phyloP scores from a whole-genome alignment of 371 early-diverging fungal genomes.

The Mortierella sp. region DNA sequence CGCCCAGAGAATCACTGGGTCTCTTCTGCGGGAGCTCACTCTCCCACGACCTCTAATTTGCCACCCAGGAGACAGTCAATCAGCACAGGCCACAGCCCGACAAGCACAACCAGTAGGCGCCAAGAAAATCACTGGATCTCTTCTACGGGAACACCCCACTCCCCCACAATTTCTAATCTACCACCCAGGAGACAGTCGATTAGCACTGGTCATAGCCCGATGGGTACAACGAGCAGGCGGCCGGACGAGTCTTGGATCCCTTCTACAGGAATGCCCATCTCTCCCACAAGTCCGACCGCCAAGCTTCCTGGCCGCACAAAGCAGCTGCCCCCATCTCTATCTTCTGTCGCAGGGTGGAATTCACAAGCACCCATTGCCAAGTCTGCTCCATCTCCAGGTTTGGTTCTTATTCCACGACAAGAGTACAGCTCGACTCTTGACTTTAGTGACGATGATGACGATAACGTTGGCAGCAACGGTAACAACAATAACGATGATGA shows the following conservation, averaged over 20 bases:
- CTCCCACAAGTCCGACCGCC: not conserved
- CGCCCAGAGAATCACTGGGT: conserved; percentile 4
- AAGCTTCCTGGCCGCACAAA: not conserved
- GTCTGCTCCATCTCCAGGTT: not conserved
- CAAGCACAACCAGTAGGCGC: too few relatives aligned
- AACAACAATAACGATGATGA: not conserved
- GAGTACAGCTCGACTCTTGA: conserved; percentile 21
- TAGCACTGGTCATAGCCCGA: too few relatives aligned
- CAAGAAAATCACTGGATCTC: too few relatives aligned
- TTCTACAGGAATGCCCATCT: not conserved
- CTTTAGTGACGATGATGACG: conserved; percentile 16
- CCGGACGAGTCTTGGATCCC: too few relatives aligned
- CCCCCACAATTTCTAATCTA: too few relatives aligned
- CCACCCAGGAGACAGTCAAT: too few relatives aligned
- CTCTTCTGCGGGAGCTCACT: not conserved
- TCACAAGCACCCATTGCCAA: not conserved
- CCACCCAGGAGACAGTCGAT: too few relatives aligned
- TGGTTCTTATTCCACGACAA: conserved; percentile 12
- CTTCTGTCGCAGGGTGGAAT: conserved; percentile 3
- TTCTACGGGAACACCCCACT: too few relatives aligned
- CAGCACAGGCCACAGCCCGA: too few relatives aligned
- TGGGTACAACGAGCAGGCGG: too few relatives aligned
- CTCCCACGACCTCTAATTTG: too few relatives aligned
- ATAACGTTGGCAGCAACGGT: not conserved
- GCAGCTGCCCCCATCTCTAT: not conserved